These are phyloP conservation scores for Lavandula angustifolia DNA, from an alignment of 257 asterid species.

Conservation along the genomic window DNA sequence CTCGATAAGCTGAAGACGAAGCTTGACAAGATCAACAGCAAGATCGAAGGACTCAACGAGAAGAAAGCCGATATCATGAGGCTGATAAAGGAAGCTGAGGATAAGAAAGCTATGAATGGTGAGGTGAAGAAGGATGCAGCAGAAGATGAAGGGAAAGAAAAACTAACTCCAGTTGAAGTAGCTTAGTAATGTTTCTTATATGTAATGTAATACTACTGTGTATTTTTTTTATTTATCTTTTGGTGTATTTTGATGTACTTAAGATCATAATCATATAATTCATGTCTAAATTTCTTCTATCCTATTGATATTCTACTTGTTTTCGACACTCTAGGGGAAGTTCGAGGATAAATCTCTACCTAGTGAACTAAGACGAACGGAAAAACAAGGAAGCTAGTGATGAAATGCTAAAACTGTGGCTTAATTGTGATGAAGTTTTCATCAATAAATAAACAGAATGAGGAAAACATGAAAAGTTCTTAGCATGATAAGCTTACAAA, in stretches of 20 bases:
- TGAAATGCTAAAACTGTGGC: background rate
- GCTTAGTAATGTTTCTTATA: constrained; percentile 23
- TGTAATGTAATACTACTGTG: constrained; percentile 12
- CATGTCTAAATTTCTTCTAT: background rate
- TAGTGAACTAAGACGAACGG: no score
- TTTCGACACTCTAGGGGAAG: no score
- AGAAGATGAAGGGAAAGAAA: constrained; percentile 29
- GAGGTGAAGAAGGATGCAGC: constrained; percentile 34
- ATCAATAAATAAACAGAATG: background rate
- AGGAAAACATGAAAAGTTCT: background rate
- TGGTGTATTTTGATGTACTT: constrained; percentile 4
- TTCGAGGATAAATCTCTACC: no score
- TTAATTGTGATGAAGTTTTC: background rate
- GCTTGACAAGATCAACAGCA: constrained; percentile 53
- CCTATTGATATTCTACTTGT: no score
- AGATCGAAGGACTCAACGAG: constrained; percentile 49
- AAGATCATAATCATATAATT: background rate
- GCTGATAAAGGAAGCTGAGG: constrained; percentile 57
- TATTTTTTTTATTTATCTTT: background rate
- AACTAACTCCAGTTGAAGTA: constrained; percentile 21
- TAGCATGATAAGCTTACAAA: constrained; percentile 10
- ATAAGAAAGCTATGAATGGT: constrained; percentile 33
- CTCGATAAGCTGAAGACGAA: constrained; percentile 52
- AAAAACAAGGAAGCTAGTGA: background rate
- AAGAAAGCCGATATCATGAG: constrained; percentile 53